Evolutionary conservation across 2,329 filamentous ascomycete genomes (phyloP).

Genomic region (Diaporthe batatas): DNA sequence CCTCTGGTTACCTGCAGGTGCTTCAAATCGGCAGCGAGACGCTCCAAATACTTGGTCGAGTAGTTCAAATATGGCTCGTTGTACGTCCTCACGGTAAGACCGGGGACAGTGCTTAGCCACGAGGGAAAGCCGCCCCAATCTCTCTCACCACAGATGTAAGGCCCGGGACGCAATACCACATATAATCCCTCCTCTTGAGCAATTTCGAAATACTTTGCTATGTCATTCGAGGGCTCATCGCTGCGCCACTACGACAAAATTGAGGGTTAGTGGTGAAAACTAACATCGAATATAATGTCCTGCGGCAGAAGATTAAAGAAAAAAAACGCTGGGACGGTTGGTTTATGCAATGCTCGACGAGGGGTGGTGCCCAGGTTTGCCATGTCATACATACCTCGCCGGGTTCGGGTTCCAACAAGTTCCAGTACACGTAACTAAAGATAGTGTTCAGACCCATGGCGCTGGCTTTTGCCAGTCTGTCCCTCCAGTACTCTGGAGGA

Average conservation of each 20-base stretch:
- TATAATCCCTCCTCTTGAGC: constrained; percentile 62
- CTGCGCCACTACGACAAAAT: constrained; percentile 49
- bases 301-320: too few species aligned
- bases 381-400: constrained; percentile 45
- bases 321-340: neutral
- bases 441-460: constrained; percentile 65
- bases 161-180: constrained; percentile 60
- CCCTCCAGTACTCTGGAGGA: constrained; percentile 60
- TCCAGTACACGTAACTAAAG: constrained; percentile 66
- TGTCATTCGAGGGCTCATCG: constrained; percentile 57
- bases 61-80: constrained; percentile 56
- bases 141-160: constrained; percentile 63
- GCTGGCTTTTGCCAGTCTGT: constrained; percentile 58
- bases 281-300: too few species aligned
- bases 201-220: constrained; percentile 61
- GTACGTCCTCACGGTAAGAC: constrained; percentile 56
- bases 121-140: constrained; percentile 64
- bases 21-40: constrained; percentile 54
- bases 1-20: constrained; percentile 56
- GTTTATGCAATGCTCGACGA: neutral
- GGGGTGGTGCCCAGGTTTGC: too few species aligned
- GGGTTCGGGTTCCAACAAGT: constrained; percentile 58
- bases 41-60: constrained; percentile 54
- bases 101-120: constrained; percentile 58
- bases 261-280: neutral